Evolutionary conservation across 371 early-diverging fungal species (phyloP).

Genomic region (Circinella minor): DNA sequence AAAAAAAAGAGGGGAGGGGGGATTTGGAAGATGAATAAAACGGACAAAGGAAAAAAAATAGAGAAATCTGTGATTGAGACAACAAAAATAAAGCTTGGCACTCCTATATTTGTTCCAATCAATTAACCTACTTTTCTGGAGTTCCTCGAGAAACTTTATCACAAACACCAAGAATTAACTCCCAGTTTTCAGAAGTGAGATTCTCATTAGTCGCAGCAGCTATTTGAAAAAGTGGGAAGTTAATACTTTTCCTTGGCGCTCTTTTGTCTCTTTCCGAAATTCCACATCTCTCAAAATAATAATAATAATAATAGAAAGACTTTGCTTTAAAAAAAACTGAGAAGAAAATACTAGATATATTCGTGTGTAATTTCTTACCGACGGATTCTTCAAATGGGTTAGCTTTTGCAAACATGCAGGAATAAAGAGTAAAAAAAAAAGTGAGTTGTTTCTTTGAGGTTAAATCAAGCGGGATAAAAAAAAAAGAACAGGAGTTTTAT

Average conservation of each 20-base stretch:
- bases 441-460: neutral
- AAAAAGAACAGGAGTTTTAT: neutral
- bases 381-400: slow-evolving; percentile 70
- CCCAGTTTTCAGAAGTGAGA: slow-evolving; percentile 94
- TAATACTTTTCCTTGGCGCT: slow-evolving; percentile 1
- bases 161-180: slow-evolving; percentile 84
- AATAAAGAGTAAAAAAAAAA: slow-evolving; percentile 1
- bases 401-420: slow-evolving; percentile 59
- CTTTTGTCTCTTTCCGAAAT: neutral
- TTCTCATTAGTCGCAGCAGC: slow-evolving; percentile 90
- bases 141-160: slow-evolving; percentile 74
- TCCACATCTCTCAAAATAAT: neutral
- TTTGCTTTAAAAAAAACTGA: neutral
- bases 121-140: slow-evolving; percentile 47
- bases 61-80: too few relatives aligned
- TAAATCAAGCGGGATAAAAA: neutral
- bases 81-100: neutral
- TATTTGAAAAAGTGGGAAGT: slow-evolving; percentile 26
- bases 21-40: too few relatives aligned
- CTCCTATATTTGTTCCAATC: neutral
- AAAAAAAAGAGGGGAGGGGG: too few relatives aligned
- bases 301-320: neutral
- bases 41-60: too few relatives aligned
- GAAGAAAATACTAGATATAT: neutral
- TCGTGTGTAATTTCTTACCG: slow-evolving; percentile 41